Percentiles rank a stretch among this genome's conserved stretches.
Conservation (phyloP, 495 filamentous ascomycete species). For the Hyaloscypha variabilis region DNA sequence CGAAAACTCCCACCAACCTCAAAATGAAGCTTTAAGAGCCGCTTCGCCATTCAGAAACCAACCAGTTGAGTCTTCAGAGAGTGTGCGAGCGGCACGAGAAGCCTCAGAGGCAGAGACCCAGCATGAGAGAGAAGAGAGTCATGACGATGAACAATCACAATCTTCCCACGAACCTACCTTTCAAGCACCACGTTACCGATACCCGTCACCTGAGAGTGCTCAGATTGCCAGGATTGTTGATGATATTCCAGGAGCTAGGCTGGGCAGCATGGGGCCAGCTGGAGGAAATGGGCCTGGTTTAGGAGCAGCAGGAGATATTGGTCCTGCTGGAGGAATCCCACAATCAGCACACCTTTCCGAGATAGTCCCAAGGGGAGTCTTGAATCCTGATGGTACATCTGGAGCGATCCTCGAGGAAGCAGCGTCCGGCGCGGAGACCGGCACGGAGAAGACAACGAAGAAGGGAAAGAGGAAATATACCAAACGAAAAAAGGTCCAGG, state of each 20-base stretch:
- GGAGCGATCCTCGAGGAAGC: slow-evolving; percentile 30
- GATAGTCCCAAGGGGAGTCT: slow-evolving; percentile 23
- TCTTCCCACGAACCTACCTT: slow-evolving; percentile 1
- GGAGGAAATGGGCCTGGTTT: slow-evolving; percentile 4
- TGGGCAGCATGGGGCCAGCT: slow-evolving; percentile 16
- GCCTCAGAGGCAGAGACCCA: background rate
- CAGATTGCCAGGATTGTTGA: background rate
- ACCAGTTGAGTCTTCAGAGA: background rate
- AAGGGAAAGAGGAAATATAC: slow-evolving; percentile 27
- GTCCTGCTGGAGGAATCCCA: background rate
- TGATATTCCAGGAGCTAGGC: background rate
- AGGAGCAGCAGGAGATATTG: slow-evolving; percentile 17
- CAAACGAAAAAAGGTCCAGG: slow-evolving; percentile 28
- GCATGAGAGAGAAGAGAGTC: background rate
- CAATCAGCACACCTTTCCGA: slow-evolving; percentile 19
- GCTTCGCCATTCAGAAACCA: background rate
- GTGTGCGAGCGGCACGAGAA: background rate
- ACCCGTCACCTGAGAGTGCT: slow-evolving; percentile 19
- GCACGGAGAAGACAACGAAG: slow-evolving; percentile 20
- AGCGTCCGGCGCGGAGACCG: slow-evolving; percentile 16
- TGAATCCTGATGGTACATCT: slow-evolving; percentile 31
- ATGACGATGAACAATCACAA: background rate
- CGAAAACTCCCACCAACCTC: background rate
- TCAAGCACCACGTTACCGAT: slow-evolving; percentile 10
- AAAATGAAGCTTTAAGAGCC: background rate